These are phyloP conservation scores for Streptanthus diversifolius DNA, from an alignment of 345 rosid genomes.

Conservation along the genomic window DNA sequence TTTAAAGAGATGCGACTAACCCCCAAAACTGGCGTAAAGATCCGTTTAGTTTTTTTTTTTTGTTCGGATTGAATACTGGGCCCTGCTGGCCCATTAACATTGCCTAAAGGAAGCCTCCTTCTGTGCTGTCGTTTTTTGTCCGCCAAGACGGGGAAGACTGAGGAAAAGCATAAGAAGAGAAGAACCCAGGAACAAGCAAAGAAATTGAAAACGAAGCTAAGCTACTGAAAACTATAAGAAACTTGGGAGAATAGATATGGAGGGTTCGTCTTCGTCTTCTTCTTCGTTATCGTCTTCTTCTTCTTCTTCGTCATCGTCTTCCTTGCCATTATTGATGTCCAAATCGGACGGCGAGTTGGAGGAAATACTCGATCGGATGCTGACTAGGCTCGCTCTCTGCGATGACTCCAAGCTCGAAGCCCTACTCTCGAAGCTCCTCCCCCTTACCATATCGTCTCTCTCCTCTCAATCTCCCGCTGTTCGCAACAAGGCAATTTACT, in stretches of 20 bases:
- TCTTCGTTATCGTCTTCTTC: slow-evolving; percentile 13
- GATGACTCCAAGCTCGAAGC: slow-evolving; percentile 78
- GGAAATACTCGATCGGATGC: slow-evolving; percentile 91
- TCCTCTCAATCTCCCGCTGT: slow-evolving; percentile 57
- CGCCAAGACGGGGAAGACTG: slow-evolving; percentile 14
- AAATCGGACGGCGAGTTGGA: slow-evolving; percentile 72
- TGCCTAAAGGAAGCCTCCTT: background rate
- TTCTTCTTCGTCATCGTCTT: background rate
- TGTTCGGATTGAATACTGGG: background rate
- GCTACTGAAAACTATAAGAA: background rate
- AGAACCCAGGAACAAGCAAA: slow-evolving; percentile 25
- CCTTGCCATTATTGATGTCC: slow-evolving; percentile 30
- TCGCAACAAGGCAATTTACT: slow-evolving; percentile 63
- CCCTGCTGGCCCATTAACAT: background rate
- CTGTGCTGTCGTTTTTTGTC: slow-evolving; percentile 20
- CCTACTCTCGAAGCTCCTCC: slow-evolving; percentile 75
- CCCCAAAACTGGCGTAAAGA: no score
- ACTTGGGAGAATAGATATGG: slow-evolving; percentile 36
- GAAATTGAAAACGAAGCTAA: slow-evolving; percentile 14
- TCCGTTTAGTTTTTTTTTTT: background rate
- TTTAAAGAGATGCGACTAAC: no score
- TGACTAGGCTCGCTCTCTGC: slow-evolving; percentile 81
- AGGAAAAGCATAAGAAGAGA: background rate
- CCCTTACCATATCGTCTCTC: slow-evolving; percentile 71
- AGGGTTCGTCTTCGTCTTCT: slow-evolving; percentile 43